Conservation (phyloP, 768 basidiomycete genomes). For the Nevesoporus exiguus region DNA sequence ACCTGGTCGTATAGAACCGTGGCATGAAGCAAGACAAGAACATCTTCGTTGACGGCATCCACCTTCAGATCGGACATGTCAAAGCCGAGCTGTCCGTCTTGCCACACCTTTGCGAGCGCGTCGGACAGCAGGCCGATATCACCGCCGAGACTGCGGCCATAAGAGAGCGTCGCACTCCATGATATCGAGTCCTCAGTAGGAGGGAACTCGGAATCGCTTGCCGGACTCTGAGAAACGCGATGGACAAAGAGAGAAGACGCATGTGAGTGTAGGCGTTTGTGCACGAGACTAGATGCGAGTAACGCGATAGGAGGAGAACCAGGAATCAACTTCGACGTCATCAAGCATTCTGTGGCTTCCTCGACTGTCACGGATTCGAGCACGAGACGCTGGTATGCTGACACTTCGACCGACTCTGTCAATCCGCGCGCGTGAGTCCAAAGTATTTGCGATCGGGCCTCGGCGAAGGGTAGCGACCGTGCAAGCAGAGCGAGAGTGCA, state of each 20-base stretch:
- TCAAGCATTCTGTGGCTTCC: constrained; percentile 46
- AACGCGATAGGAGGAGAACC: constrained; percentile 41
- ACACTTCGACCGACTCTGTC: constrained; percentile 27
- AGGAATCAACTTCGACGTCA: constrained; percentile 9
- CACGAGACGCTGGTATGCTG: constrained; percentile 54
- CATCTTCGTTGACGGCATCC: constrained; percentile 40
- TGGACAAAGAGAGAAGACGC: constrained; percentile 54
- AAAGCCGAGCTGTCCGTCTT: constrained; percentile 28
- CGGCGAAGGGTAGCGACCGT: constrained; percentile 36
- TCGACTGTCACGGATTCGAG: constrained; percentile 49
- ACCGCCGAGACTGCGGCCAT: constrained; percentile 64
- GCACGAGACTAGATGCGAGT: constrained; percentile 50
- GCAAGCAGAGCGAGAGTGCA: constrained; percentile 57
- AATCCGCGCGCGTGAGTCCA: constrained; percentile 38
- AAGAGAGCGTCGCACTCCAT: constrained; percentile 49
- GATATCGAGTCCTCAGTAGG: constrained; percentile 32
- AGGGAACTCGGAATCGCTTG: constrained; percentile 15
- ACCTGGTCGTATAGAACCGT: constrained; percentile 59
- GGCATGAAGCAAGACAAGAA: constrained; percentile 53
- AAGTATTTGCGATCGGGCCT: constrained; percentile 41
- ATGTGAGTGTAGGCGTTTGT: constrained; percentile 50
- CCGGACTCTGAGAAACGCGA: constrained; percentile 31
- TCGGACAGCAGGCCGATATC: constrained; percentile 49
- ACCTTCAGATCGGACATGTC: constrained; percentile 32
- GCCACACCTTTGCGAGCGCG: constrained; percentile 56